These are phyloP conservation scores for Thielaviopsis populi DNA, from an alignment of 2,329 filamentous ascomycete species.

Conservation along the genomic window DNA sequence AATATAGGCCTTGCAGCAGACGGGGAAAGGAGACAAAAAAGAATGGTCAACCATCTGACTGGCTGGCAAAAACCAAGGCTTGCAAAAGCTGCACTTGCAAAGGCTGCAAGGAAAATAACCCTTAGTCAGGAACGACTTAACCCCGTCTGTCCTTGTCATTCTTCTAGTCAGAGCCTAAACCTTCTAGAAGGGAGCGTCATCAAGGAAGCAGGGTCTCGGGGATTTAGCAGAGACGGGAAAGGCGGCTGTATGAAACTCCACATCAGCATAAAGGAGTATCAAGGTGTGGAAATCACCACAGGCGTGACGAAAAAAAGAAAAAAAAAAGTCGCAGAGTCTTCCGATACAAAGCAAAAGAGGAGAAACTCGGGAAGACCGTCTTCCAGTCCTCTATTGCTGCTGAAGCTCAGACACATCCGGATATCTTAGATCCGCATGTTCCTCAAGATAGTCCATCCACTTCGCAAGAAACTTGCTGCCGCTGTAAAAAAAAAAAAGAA, in stretches of 20 bases:
- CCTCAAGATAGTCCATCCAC: conserved; percentile 87
- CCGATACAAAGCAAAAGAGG: background rate
- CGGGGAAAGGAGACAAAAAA: background rate
- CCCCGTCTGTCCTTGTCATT: background rate
- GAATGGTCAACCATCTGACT: background rate
- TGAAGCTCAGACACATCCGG: conserved; percentile 44
- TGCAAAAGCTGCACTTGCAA: background rate
- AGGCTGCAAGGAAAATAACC: background rate
- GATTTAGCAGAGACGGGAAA: conserved; percentile 1
- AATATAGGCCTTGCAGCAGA: background rate
- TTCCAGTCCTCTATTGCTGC: background rate
- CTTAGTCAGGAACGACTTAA: background rate
- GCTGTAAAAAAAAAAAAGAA: no score
- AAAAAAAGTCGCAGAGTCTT: background rate
- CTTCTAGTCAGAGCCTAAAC: background rate
- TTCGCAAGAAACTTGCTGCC: conserved; percentile 71
- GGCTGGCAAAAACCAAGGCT: background rate
- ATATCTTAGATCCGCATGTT: conserved; percentile 79
- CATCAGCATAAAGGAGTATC: background rate
- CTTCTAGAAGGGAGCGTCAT: background rate
- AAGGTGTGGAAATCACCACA: background rate
- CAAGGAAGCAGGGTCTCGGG: background rate
- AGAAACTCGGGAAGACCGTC: background rate
- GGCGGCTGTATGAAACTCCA: background rate
- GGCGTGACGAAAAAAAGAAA: background rate